Percentiles rank a stretch among this genome's conserved stretches.
Evolutionary conservation across 2,329 filamentous ascomycete genomes (phyloP).

Genomic region (Sclerotinia borealis): DNA sequence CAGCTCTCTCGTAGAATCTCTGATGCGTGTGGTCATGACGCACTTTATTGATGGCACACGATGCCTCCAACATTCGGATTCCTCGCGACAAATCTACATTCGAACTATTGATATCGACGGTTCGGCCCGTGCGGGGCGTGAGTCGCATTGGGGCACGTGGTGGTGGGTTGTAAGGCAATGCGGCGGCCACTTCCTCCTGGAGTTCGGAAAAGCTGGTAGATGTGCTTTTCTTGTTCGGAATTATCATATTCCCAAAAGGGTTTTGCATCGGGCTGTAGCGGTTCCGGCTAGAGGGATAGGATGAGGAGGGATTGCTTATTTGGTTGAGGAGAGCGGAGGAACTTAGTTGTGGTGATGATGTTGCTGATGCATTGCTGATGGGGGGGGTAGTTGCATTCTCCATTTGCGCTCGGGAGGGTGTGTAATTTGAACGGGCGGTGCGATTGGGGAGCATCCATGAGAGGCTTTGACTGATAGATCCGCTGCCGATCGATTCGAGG

Average conservation of each 20-base stretch:
- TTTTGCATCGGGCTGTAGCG: too few species aligned
- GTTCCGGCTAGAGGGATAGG: background rate
- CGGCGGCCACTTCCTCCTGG: background rate
- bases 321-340: background rate
- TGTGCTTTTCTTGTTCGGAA: background rate
- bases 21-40: constrained; percentile 51
- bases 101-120: constrained; percentile 17
- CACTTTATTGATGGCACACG: constrained; percentile 51
- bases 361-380: background rate
- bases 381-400: background rate
- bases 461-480: background rate
- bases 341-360: background rate
- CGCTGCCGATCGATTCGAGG: background rate
- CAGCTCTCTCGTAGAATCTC: constrained; percentile 67
- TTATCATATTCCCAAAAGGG: background rate
- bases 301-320: background rate
- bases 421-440: background rate
- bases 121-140: constrained; percentile 26
- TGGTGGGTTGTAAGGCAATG: background rate
- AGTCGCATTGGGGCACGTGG: constrained; percentile 19
- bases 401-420: background rate
- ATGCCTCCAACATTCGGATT: constrained; percentile 35
- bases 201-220: background rate
- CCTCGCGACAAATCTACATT: constrained; percentile 26
- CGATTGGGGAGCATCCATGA: background rate